These are phyloP conservation scores for Anisogramma anomala DNA, from an alignment of 2,329 filamentous ascomycete species.

Conservation along the genomic window DNA sequence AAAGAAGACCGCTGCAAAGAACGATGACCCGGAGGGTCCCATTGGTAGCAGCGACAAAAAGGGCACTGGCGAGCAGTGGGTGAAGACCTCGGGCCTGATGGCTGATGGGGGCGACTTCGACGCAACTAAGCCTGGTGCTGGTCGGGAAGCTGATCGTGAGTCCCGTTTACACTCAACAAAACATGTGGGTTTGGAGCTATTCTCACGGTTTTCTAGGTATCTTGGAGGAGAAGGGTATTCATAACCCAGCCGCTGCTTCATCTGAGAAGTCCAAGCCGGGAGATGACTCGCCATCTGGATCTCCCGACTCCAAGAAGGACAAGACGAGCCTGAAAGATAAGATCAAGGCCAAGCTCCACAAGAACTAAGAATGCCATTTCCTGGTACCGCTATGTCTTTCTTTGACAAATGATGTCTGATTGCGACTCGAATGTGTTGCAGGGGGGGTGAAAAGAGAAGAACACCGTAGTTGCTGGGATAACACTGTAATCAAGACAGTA, in stretches of 20 bases:
- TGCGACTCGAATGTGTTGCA: background rate
- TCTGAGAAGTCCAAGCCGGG: conserved; percentile 16
- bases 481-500: background rate
- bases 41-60: conserved; percentile 26
- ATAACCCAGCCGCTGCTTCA: conserved; percentile 17
- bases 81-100: conserved; percentile 45
- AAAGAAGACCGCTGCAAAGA: background rate
- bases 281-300: conserved; percentile 12
- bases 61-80: conserved; percentile 44
- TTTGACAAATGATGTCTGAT: background rate
- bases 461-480: background rate
- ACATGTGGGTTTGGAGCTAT: background rate
- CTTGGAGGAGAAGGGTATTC: conserved; percentile 40
- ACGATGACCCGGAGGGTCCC: conserved; percentile 17
- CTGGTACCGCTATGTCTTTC: conserved; percentile 6
- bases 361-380: conserved; percentile 22
- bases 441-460: background rate
- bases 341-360: conserved; percentile 59
- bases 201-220: conserved; percentile 29
- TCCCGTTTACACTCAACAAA: conserved; percentile 10
- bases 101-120: conserved; percentile 61
- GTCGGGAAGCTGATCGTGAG: conserved; percentile 54
- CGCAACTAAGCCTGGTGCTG: conserved; percentile 50
- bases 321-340: conserved; percentile 49
- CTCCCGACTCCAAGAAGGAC: conserved; percentile 22